A percentile compares a stretch with the other conserved stretches of the same genome.
phyloP scores from a whole-genome alignment of 2,329 filamentous ascomycete genomes.

The Xylariaceae sp. region DNA sequence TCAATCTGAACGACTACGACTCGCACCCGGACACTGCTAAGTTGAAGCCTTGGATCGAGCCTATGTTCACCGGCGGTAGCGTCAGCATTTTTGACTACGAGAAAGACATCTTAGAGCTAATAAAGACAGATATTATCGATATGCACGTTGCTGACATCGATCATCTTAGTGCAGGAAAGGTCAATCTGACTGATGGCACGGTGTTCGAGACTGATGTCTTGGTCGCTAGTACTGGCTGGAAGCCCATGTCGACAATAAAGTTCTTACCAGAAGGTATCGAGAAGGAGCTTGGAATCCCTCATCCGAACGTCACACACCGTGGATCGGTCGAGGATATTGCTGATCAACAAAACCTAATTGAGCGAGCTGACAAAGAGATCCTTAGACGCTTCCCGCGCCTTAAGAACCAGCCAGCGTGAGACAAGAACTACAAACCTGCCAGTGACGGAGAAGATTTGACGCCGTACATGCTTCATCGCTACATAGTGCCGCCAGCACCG shows the following conservation, averaged over 20 bases:
- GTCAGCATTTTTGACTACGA: conserved; percentile 59
- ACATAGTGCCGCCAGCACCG: conserved; percentile 39
- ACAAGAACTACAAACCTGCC: conserved; percentile 39
- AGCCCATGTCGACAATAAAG: conserved; percentile 35
- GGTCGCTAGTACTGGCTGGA: conserved; percentile 56
- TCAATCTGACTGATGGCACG: conserved; percentile 42
- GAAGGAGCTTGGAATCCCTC: conserved; percentile 44
- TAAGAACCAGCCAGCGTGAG: conserved; percentile 40
- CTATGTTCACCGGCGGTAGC: conserved; percentile 51
- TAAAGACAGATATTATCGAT: conserved; percentile 49
- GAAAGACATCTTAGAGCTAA: conserved; percentile 52
- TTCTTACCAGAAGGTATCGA: conserved; percentile 43
- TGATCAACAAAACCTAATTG: too few relatives aligned
- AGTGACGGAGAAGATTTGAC: conserved; percentile 21
- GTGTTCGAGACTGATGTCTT: conserved; percentile 46
- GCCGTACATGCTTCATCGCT: conserved; percentile 42
- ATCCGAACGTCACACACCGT: conserved; percentile 22
- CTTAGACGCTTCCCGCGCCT: conserved; percentile 47
- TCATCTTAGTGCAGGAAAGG: conserved; percentile 37
- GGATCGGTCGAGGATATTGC: conserved; percentile 36
- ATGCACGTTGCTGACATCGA: conserved; percentile 54
- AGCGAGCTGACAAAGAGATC: conserved; percentile 46
- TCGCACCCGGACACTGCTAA: conserved; percentile 49
- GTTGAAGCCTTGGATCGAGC: conserved; percentile 48
- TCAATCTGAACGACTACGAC: conserved; percentile 51